Conservation (phyloP, 1,284 basidiomycete species). For the Erythrobasidium hasegawianum region DNA sequence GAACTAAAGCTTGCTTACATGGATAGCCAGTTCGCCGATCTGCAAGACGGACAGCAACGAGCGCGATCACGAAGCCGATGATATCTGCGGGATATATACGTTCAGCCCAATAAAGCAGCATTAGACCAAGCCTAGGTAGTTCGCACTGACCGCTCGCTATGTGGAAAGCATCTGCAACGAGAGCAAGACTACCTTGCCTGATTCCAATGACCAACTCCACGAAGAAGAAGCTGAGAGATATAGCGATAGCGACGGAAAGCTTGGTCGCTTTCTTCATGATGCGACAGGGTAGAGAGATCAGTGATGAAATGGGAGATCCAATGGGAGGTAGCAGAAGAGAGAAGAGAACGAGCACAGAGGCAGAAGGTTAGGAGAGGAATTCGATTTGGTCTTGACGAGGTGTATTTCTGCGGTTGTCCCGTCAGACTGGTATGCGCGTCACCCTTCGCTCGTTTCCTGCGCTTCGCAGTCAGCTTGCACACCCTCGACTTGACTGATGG, state of each 20-base stretch:
- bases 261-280: constrained; percentile 25
- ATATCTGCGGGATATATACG: constrained; percentile 7
- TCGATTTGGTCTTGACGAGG: no score
- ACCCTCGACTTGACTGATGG: no score
- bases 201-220: constrained; percentile 35
- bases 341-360: not conserved
- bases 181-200: constrained; percentile 31
- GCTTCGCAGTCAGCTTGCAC: no score
- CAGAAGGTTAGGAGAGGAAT: not conserved
- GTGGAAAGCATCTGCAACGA: constrained; percentile 38
- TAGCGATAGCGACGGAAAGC: constrained; percentile 11
- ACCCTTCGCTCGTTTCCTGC: no score
- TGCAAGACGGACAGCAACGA: constrained; percentile 18
- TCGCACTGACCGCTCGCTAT: constrained; percentile 10
- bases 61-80: constrained; percentile 35
- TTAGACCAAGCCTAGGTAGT: not conserved
- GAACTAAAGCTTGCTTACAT: not conserved
- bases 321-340: not conserved
- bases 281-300: no score
- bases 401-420: no score
- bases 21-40: constrained; percentile 16
- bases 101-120: not conserved
- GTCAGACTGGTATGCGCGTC: no score
- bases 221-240: constrained; percentile 23
- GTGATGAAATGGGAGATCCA: not conserved